Percentiles rank a stretch among this genome's conserved stretches.
Evolutionary conservation across 345 rosid genomes (phyloP).

Genomic region (Eucalyptus viminalis): DNA sequence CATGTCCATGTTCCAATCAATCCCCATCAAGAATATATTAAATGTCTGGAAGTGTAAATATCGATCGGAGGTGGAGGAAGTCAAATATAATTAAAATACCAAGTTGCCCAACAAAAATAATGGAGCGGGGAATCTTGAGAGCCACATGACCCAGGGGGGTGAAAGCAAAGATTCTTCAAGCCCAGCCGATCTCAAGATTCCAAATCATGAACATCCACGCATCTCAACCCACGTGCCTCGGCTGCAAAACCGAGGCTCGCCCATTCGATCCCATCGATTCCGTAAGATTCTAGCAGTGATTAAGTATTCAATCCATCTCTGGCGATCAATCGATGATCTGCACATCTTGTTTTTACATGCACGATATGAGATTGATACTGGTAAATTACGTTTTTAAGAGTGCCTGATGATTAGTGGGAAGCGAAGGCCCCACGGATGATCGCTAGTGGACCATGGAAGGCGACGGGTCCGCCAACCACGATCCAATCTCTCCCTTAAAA

Average conservation of each 20-base stretch:
- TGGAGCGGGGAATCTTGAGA: background rate
- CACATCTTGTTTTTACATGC: too few relatives aligned
- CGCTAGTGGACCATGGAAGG: background rate
- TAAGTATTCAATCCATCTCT: background rate
- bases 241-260: background rate
- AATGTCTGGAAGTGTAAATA: background rate
- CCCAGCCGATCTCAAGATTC: background rate
- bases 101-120: background rate
- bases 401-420: background rate
- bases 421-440: background rate
- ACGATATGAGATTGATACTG: background rate
- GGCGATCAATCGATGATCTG: background rate
- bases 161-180: background rate
- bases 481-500: too few relatives aligned
- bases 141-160: background rate
- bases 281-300: background rate
- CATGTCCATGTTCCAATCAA: background rate
- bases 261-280: background rate
- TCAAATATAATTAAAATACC: background rate
- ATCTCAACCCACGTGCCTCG: background rate
- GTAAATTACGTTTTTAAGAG: background rate
- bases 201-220: background rate
- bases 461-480: background rate
- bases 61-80: background rate
- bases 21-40: background rate